Evolutionary conservation across 768 basidiomycete genomes (phyloP).

Genomic region (Postia placenta): DNA sequence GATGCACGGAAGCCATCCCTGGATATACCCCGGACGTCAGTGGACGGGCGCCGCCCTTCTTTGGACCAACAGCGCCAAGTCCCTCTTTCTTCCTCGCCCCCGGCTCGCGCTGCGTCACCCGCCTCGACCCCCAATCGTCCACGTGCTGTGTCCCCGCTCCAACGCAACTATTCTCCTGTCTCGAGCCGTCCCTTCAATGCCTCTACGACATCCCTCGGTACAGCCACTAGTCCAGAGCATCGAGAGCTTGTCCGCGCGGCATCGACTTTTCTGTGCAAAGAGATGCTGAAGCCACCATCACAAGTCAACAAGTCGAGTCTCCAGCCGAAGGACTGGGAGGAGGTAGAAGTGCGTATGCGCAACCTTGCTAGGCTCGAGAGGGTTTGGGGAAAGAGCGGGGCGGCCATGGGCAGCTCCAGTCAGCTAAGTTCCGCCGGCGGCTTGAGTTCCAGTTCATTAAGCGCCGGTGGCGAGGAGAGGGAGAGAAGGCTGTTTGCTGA

Average conservation of each 20-base stretch:
- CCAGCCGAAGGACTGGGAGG: slow-evolving; percentile 59
- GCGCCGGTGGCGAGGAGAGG: slow-evolving; percentile 62
- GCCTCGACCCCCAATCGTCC: slow-evolving; percentile 42
- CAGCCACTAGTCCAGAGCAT: slow-evolving; percentile 45
- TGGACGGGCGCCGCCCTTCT: slow-evolving; percentile 32
- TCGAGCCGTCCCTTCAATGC: slow-evolving; percentile 54
- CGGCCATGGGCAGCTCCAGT: slow-evolving; percentile 33
- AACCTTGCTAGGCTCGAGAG: slow-evolving; percentile 63
- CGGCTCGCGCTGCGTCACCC: slow-evolving; percentile 35
- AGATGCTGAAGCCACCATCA: slow-evolving; percentile 55
- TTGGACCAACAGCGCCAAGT: slow-evolving; percentile 12
- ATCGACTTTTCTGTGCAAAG: slow-evolving; percentile 57
- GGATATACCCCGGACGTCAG: slow-evolving; percentile 16
- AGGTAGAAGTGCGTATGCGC: slow-evolving; percentile 63
- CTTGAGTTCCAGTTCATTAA: slow-evolving; percentile 29
- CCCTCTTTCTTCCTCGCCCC: slow-evolving; percentile 31
- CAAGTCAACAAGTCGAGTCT: slow-evolving; percentile 45
- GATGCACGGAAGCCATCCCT: slow-evolving; percentile 32
- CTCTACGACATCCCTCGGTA: slow-evolving; percentile 50
- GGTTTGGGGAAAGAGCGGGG: slow-evolving; percentile 66
- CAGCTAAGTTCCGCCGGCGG: slow-evolving; percentile 26
- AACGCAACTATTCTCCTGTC: slow-evolving; percentile 25
- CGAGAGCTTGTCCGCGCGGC: slow-evolving; percentile 67
- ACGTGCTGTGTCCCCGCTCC: slow-evolving; percentile 25
- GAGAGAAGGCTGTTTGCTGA: slow-evolving; percentile 71